Conservation (phyloP, 2,329 filamentous ascomycete species). For the Hymenoscyphus scutula region DNA sequence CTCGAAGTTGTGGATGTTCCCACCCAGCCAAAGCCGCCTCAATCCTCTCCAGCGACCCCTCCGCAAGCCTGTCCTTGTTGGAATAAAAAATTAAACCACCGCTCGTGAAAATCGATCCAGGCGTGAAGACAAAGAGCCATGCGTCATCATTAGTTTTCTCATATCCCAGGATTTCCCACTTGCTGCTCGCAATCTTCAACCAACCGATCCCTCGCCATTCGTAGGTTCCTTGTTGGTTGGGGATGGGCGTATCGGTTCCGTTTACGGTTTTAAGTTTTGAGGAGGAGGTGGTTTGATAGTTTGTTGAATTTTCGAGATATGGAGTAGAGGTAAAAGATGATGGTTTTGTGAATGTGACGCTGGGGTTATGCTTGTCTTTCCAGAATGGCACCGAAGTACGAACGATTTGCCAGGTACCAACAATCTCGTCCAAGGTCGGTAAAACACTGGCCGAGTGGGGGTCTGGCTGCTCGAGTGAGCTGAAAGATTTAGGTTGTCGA, state of each 20-base stretch:
- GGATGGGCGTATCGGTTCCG: not conserved
- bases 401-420: constrained; percentile 1
- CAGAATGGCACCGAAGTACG: constrained; percentile 1
- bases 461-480: too few species aligned
- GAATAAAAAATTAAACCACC: constrained; percentile 7
- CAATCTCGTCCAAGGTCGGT: not conserved
- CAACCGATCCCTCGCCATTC: constrained; percentile 1
- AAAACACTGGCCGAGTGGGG: too few species aligned
- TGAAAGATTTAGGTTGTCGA: too few species aligned
- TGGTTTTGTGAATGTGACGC: not conserved
- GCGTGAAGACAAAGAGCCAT: constrained; percentile 6
- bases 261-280: not conserved
- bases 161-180: not conserved
- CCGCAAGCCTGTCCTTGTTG: not conserved
- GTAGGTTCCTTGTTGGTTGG: not conserved
- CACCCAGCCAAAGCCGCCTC: not conserved
- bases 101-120: not conserved
- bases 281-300: not conserved
- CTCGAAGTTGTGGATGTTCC: not conserved
- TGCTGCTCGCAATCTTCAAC: constrained; percentile 4
- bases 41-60: not conserved
- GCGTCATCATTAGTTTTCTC: not conserved
- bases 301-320: not conserved
- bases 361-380: constrained; percentile 3
- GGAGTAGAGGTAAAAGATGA: not conserved